Conservation (phyloP, 192 early-diverging fungal species). For the Helicostylum pulchrum region DNA sequence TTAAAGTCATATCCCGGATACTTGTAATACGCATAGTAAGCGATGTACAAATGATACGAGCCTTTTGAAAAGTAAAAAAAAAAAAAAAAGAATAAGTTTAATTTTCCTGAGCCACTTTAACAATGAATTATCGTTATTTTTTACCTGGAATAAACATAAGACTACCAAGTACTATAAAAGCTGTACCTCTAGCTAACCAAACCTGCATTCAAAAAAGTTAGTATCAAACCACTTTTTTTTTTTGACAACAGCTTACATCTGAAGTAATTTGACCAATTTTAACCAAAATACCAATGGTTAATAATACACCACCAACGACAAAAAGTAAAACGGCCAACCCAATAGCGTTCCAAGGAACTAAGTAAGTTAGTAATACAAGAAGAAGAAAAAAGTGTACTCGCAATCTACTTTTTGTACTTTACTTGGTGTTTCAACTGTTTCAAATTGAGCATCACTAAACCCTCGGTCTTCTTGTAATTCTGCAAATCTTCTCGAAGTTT, state of each 20-base stretch:
- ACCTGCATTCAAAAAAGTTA: constrained; percentile 24
- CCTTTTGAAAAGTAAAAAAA: constrained; percentile 27
- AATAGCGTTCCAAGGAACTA: constrained; percentile 60
- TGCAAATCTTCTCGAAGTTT: constrained; percentile 15
- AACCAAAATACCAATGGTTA: constrained; percentile 50
- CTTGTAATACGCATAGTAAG: constrained; percentile 57
- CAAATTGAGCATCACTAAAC: constrained; percentile 30
- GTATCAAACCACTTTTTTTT: not conserved
- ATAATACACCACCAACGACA: constrained; percentile 40
- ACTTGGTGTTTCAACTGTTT: constrained; percentile 23
- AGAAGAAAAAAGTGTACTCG: not conserved
- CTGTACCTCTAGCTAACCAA: constrained; percentile 52
- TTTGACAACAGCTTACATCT: constrained; percentile 34
- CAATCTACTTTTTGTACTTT: not conserved
- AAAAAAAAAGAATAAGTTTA: not conserved
- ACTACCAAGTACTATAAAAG: constrained; percentile 51
- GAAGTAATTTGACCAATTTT: constrained; percentile 44
- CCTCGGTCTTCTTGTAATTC: constrained; percentile 31
- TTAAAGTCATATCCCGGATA: constrained; percentile 54
- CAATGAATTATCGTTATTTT: too few relatives aligned
- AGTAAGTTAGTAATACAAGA: constrained; percentile 1
- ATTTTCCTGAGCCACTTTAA: too few relatives aligned
- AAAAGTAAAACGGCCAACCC: constrained; percentile 42
- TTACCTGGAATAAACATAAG: constrained; percentile 60
- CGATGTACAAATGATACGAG: constrained; percentile 49